Evolutionary conservation across 73 alveolate genomes (phyloP).

Genomic region (Paramecium primaurelia): DNA sequence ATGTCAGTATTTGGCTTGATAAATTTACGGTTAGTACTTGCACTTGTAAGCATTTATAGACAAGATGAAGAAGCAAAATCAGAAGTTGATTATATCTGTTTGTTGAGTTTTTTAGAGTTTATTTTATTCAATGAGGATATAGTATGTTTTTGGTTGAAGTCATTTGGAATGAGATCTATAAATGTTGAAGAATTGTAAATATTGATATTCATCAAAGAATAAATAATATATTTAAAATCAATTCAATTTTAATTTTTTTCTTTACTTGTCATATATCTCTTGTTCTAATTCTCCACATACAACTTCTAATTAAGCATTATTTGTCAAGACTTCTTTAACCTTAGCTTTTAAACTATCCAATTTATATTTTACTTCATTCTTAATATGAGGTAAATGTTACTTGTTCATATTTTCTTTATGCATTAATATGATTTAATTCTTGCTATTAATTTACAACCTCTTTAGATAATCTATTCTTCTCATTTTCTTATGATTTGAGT

Average conservation of each 20-base stretch:
- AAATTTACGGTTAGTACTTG: too few species aligned
- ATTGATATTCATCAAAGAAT: neutral
- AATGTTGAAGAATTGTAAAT: neutral
- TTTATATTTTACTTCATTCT: slow-evolving; percentile 40
- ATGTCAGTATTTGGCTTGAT: too few species aligned
- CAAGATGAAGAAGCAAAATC: too few species aligned
- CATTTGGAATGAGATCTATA: neutral
- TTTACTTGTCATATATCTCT: neutral
- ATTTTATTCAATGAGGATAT: neutral
- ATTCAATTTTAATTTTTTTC: neutral
- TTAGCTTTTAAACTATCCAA: neutral
- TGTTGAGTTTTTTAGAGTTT: neutral
- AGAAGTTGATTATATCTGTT: neutral
- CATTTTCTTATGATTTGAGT: slow-evolving; percentile 8
- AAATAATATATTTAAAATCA: neutral
- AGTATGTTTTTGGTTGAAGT: neutral
- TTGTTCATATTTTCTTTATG: slow-evolving; percentile 26
- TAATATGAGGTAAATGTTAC: neutral
- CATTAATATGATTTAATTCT: slow-evolving; percentile 15
- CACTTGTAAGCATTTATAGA: too few species aligned
- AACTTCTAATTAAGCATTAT: neutral
- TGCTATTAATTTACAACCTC: neutral
- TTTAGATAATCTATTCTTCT: neutral
- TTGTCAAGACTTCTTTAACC: neutral
- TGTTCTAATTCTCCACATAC: slow-evolving; percentile 25